Evolutionary conservation across 768 basidiomycete genomes (phyloP), one percentile per base, ranked within the genome.

Genomic region (Lanmaoa rubissima): DNA sequence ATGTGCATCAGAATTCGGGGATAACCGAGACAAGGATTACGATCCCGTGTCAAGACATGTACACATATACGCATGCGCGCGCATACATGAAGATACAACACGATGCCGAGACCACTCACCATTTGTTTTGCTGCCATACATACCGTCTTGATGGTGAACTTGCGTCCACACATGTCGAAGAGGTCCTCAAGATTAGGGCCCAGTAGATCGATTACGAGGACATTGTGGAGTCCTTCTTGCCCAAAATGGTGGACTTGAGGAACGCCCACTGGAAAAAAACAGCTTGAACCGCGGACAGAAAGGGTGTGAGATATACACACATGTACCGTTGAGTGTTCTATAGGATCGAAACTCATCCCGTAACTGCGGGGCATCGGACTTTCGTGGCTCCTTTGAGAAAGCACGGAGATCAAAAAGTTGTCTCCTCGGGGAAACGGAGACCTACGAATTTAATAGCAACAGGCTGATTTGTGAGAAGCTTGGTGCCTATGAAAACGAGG

Each of bases 121-220:
- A 98, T 99, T 74, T 99, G 97, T 74, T 91, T 98, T 17, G 97
- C 97, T 50, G 92, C 90, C 96, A 99, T 94, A 70, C 94, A 97
- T 28, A 98, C 96, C 0, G 96, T 98, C 83, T 99, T 99, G 73
- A 96, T 87, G 51, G 85, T 85, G 76, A 98, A 99, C 76, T 98
- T 98, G 62, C 96, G 88, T n/a, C 88, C 86, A 71, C 95, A 98
- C 93, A 97, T 94, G 75, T 98, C 96, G 69, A 99, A 98, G 35
- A 99, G 81, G 70, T 99, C 96, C 75, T 99, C 96, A 43, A 99
- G 77, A 65, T 94, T 96, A 21, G 96, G 96, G n/a, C 96, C 97
- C 14, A 99, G 81, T 32, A 99, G 80, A 76, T 99, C 96, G 58
- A 95, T 91, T 71, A 91, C 90, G 48, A 92, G 83, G 54, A 92